Evolutionary conservation across 2,329 filamentous ascomycete genomes (phyloP).

Genomic region (Pseudocercospora eumusae): DNA sequence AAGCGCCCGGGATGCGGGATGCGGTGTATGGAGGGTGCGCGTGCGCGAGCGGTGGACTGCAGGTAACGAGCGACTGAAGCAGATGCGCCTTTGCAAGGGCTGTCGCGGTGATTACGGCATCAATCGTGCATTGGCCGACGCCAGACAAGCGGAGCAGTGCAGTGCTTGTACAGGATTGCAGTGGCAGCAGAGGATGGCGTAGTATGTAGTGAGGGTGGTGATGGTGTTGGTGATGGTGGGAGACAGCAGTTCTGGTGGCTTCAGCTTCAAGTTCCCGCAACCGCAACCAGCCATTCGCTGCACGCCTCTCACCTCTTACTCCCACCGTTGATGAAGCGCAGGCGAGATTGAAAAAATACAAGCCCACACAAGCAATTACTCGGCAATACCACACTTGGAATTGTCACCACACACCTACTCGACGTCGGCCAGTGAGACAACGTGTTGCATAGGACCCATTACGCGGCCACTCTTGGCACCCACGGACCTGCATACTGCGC

Average conservation of each 20-base stretch:
- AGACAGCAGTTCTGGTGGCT: too few relatives aligned
- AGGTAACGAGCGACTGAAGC: slow-evolving; percentile 25
- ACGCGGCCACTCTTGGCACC: neutral
- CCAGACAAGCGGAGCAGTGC: neutral
- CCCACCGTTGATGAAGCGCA: too few relatives aligned
- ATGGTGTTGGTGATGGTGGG: too few relatives aligned
- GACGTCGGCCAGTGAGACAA: neutral
- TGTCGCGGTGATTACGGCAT: slow-evolving; percentile 20
- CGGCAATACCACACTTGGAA: neutral
- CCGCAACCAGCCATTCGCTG: too few relatives aligned
- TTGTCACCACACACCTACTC: neutral
- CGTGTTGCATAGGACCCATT: neutral
- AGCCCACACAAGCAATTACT: slow-evolving; percentile 5
- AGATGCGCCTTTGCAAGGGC: slow-evolving; percentile 10
- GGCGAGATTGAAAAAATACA: neutral
- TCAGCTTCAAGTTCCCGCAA: too few relatives aligned
- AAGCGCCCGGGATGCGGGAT: too few relatives aligned
- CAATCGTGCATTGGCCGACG: slow-evolving; percentile 5
- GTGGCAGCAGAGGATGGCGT: neutral
- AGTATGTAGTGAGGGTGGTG: neutral
- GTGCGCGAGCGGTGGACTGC: too few relatives aligned
- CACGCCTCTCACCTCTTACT: too few relatives aligned
- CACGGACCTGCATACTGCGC: neutral
- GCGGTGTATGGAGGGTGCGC: neutral
- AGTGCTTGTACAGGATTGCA: too few relatives aligned